Evolutionary conservation across 345 rosid genomes (phyloP), one percentile per base, ranked within the genome.

Genomic region (Geranium rotundifolium): DNA sequence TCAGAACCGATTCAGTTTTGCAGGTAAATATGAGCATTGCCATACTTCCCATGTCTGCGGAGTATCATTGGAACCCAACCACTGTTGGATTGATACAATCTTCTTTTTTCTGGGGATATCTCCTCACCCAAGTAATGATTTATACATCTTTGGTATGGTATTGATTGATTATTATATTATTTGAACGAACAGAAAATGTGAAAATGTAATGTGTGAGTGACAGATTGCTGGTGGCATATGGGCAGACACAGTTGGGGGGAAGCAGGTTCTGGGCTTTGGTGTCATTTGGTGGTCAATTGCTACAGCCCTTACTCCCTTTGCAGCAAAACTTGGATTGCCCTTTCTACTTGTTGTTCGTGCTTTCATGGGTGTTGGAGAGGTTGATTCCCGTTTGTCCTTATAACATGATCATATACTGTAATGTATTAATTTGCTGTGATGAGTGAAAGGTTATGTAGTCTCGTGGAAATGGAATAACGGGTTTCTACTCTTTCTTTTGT

Each of bases 21-120:
- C 86, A 89, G 98, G 96, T 92, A 67, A 92, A 92, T 52, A 92
- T 92, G 96, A 92, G 95, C 72, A 89, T 92, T 58, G 98, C 93
- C 0, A 89, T 92, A 81, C 98, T 92, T 73, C 98, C 98, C n/a
- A 89, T 89, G 95, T 85, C 95, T n/a, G 89, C 93, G 1, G 95
- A 92, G 75, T 84, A 7, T 70, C 80, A 87, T 67, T 92, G 96
- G 96, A 92, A 75, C 69, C 89, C 91, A 0, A 67, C 93, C 20
- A 92, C 96, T 0, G 93, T 92, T 67, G 98, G 98, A 69, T 50
- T 92, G 68, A 83, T 92, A 37, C 96, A 92, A 76, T 89, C 96
- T 74, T 92, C 98, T 3, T 92, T 92, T 75, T 92, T 89, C 78
- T 89, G 96, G 98, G 96, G 96, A 57, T 92, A 92, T 75, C 88